Conservation (phyloP, 225 moss, liverwort and hornwort genomes). For the Straminergon stramineum region DNA sequence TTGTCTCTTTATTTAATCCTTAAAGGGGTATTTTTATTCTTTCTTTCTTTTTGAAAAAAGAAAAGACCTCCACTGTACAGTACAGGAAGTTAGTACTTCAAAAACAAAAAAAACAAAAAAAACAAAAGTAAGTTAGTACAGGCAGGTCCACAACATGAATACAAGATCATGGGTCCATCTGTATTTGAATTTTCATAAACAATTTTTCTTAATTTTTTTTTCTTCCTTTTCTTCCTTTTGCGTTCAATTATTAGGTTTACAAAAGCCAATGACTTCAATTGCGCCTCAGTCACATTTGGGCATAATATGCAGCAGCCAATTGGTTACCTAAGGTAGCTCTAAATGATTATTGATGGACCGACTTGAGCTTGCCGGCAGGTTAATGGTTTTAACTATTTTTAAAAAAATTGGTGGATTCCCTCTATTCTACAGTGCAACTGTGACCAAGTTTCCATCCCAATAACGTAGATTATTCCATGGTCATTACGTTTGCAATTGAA, state of each 20-base stretch:
- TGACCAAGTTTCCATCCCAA: no score
- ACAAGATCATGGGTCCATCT: neutral
- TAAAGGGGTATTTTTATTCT: neutral
- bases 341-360: neutral
- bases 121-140: no score
- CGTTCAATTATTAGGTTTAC: no score
- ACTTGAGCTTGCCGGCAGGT: no score
- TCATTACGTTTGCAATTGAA: no score
- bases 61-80: neutral
- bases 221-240: no score
- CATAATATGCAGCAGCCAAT: neutral
- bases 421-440: neutral
- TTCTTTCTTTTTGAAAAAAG: neutral
- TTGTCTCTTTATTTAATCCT: neutral
- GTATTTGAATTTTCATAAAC: neutral
- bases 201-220: neutral
- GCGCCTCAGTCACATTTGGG: neutral
- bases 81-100: no score
- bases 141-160: neutral
- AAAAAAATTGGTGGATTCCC: no score
- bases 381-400: no score
- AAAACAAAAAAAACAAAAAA: no score
- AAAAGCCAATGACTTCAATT: neutral
- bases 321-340: neutral
- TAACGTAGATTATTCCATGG: no score